Conservation (phyloP, 768 basidiomycete genomes). For the Lactarius evosmus region DNA sequence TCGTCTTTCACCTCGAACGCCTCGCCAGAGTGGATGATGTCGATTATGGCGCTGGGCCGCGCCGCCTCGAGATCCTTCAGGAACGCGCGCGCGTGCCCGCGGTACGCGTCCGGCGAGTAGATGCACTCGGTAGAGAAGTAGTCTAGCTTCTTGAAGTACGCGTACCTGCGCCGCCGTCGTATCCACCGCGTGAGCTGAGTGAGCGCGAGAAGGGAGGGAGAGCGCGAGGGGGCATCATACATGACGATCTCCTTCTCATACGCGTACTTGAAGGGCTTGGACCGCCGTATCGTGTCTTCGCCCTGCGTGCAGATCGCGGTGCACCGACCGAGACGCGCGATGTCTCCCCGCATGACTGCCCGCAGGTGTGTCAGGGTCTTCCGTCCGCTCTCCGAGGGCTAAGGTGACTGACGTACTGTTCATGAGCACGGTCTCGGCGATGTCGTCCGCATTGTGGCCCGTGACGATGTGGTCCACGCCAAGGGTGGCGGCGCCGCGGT, state of each 20-base stretch:
- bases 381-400: conserved; percentile 4
- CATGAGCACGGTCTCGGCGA: conserved; percentile 98
- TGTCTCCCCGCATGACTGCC: conserved; percentile 95
- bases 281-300: conserved; percentile 93
- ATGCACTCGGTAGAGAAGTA: conserved; percentile 99
- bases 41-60: conserved; percentile 92
- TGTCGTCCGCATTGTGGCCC: conserved; percentile 98
- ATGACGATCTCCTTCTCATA: conserved; percentile 99
- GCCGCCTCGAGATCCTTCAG: conserved; percentile 95
- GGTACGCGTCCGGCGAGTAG: conserved; percentile 97
- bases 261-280: conserved; percentile 99
- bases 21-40: conserved; percentile 96
- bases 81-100: conserved; percentile 91
- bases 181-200: background rate
- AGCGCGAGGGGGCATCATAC: conserved; percentile 47
- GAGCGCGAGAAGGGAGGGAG: background rate
- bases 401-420: conserved; percentile 68
- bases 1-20: conserved; percentile 84
- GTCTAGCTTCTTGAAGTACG: conserved; percentile 98
- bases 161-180: conserved; percentile 63
- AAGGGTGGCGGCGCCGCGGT: conserved; percentile 86
- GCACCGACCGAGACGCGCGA: conserved; percentile 89
- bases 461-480: conserved; percentile 97
- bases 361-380: background rate
- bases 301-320: conserved; percentile 94